Evolutionary conservation across 2,329 filamentous ascomycete species (phyloP).

Genomic region (Neofusicoccum cordaticola): DNA sequence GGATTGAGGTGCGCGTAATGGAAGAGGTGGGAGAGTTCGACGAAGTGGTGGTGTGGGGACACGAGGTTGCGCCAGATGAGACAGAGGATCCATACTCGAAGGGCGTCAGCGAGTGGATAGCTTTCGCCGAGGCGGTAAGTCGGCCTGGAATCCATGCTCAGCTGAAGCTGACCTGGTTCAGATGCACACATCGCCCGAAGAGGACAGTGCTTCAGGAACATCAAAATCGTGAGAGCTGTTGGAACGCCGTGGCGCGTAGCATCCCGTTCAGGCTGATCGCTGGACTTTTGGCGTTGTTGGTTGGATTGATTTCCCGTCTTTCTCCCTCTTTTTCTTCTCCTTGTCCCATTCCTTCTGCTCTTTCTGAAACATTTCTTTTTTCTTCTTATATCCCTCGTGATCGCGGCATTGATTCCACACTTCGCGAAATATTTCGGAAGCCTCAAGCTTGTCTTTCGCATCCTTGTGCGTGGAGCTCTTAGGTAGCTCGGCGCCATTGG

Average conservation of each 20-base stretch:
- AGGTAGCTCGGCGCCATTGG: conserved; percentile 39
- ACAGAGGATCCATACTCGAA: conserved; percentile 68
- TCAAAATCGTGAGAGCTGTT: not conserved
- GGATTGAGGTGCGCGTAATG: conserved; percentile 45
- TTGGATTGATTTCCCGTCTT: not conserved
- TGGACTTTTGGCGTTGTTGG: not conserved
- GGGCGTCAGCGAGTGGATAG: conserved; percentile 77
- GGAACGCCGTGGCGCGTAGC: not conserved
- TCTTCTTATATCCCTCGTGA: conserved; percentile 44
- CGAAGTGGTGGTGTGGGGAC: conserved; percentile 77
- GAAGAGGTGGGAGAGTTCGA: conserved; percentile 68
- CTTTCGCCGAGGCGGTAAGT: conserved; percentile 63
- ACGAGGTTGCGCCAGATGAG: conserved; percentile 64
- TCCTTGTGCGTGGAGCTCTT: conserved; percentile 47
- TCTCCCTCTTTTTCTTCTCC: conserved; percentile 14
- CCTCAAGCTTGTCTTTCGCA: conserved; percentile 50
- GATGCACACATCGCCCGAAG: not conserved
- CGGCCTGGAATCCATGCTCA: too few species aligned
- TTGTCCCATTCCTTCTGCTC: conserved; percentile 48
- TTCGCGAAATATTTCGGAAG: conserved; percentile 49
- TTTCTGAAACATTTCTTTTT: conserved; percentile 47
- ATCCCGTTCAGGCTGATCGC: not conserved
- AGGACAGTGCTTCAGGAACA: not conserved
- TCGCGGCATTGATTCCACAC: conserved; percentile 49
- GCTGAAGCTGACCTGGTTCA: not conserved